These are phyloP conservation scores for Malus hybrid DNA, from an alignment of 331 rosid genomes.

Conservation along the genomic window DNA sequence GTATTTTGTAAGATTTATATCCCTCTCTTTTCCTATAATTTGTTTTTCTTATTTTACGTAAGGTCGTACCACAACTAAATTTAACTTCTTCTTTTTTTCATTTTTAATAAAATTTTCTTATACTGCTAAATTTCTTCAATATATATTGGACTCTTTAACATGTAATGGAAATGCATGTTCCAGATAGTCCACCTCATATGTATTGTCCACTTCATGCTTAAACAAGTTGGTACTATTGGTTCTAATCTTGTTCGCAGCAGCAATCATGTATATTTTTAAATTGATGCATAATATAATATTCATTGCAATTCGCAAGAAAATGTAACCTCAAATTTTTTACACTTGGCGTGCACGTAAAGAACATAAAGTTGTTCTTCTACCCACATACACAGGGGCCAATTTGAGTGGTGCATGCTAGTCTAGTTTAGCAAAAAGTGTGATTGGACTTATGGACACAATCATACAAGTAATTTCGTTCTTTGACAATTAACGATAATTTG, in stretches of 20 bases:
- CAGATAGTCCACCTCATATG: constrained; percentile 1
- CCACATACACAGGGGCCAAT: neutral
- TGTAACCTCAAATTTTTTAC: neutral
- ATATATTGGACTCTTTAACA: neutral
- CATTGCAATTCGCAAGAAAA: neutral
- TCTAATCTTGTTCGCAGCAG: neutral
- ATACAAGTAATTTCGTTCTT: no score
- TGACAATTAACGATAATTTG: no score
- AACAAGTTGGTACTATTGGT: neutral
- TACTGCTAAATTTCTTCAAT: no score
- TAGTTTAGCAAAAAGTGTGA: neutral
- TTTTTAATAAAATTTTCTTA: no score
- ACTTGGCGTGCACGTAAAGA: neutral
- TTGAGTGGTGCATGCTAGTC: neutral
- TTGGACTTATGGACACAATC: no score
- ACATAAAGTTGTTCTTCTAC: neutral
- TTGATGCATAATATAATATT: no score
- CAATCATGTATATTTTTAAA: neutral
- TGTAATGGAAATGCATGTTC: neutral
- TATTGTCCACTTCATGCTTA: neutral
- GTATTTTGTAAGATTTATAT: no score
- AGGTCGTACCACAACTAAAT: no score
- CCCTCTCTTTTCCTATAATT: no score
- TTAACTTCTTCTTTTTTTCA: no score
- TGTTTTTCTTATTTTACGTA: no score